Conservation (phyloP, 345 rosid species). For the Pelargonium nanum region DNA sequence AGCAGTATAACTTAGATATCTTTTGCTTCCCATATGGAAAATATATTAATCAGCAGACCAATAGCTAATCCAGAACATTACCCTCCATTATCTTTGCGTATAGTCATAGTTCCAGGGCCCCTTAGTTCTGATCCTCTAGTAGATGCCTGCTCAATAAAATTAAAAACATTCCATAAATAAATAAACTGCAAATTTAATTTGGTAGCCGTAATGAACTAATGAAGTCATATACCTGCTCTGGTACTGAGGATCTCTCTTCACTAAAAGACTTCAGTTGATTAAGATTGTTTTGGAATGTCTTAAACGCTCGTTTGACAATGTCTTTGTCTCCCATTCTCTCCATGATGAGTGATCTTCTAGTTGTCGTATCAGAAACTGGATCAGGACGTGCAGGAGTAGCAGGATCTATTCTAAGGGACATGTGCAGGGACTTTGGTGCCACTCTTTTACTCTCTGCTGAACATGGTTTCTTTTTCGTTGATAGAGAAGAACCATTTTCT, state of each 20-base stretch:
- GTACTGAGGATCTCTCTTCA: slow-evolving; percentile 29
- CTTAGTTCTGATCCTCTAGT: slow-evolving; percentile 27
- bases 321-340: slow-evolving; percentile 97
- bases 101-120: slow-evolving; percentile 25
- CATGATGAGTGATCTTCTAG: slow-evolving; percentile 65
- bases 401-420: slow-evolving; percentile 48
- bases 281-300: slow-evolving; percentile 56
- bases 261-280: slow-evolving; percentile 33
- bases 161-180: slow-evolving; percentile 4
- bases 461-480: slow-evolving; percentile 26
- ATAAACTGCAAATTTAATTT: neutral
- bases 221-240: slow-evolving; percentile 40
- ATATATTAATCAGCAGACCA: too few species aligned
- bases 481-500: slow-evolving; percentile 18
- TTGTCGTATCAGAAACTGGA: slow-evolving; percentile 24
- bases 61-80: slow-evolving; percentile 18
- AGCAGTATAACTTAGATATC: too few species aligned
- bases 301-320: slow-evolving; percentile 74
- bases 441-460: slow-evolving; percentile 39
- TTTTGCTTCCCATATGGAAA: too few species aligned
- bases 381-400: slow-evolving; percentile 18
- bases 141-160: slow-evolving; percentile 27
- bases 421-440: slow-evolving; percentile 64
- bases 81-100: slow-evolving; percentile 53
- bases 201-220: neutral